These are phyloP conservation scores for Rhododendron henanense DNA, from an alignment of 148 eudicot genomes.

Conservation along the genomic window DNA sequence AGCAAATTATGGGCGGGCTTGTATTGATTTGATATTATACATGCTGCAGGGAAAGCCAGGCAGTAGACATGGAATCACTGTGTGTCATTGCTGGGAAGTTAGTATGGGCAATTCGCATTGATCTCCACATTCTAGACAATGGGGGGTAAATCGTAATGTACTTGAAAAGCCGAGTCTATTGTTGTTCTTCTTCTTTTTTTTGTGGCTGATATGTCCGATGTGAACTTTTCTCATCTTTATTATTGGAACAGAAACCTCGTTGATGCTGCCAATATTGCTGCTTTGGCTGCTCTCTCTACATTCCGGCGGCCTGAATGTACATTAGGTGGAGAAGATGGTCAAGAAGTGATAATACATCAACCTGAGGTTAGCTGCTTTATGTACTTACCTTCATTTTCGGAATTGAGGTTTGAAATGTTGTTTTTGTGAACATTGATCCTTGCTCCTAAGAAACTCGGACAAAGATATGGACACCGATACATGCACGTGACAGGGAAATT, in stretches of 20 bases:
- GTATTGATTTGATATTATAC: neutral
- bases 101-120: conserved; percentile 86
- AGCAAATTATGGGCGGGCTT: neutral
- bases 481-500: neutral
- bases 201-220: neutral
- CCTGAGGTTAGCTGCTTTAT: conserved; percentile 45
- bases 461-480: neutral
- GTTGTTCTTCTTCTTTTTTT: neutral
- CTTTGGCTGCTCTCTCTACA: conserved; percentile 82
- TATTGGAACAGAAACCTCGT: conserved; percentile 69
- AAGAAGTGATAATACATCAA: conserved; percentile 69
- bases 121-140: conserved; percentile 90
- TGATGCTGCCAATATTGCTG: conserved; percentile 98
- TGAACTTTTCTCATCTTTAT: neutral
- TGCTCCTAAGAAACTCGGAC: neutral
- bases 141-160: conserved; percentile 57
- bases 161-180: conserved; percentile 6
- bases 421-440: neutral
- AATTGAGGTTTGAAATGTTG: neutral
- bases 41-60: conserved; percentile 85
- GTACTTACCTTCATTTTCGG: neutral
- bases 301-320: conserved; percentile 91
- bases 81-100: conserved; percentile 83
- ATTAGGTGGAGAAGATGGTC: conserved; percentile 71
- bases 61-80: conserved; percentile 93